Conservation (phyloP, 1,284 basidiomycete species). For the Pseudozyma pruni region DNA sequence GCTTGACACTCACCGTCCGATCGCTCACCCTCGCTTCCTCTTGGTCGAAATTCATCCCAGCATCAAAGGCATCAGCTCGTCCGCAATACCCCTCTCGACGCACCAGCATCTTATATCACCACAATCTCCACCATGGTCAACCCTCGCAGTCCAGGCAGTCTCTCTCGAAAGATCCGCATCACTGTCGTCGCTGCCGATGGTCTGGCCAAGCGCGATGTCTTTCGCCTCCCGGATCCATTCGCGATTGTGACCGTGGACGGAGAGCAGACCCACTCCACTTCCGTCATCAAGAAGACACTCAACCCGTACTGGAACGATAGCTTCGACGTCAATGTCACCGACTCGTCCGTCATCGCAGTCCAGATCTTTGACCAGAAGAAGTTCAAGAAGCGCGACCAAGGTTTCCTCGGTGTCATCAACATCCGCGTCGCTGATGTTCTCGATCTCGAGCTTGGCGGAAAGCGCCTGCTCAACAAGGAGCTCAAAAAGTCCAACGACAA, state of each 20-base stretch:
- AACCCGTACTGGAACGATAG: slow-evolving; percentile 68
- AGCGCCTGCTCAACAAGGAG: slow-evolving; percentile 74
- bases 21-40: too few relatives aligned
- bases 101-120: not conserved
- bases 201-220: slow-evolving; percentile 64
- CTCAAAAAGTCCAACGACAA: slow-evolving; percentile 68
- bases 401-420: slow-evolving; percentile 93
- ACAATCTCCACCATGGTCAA: slow-evolving; percentile 63
- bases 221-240: slow-evolving; percentile 89
- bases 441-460: slow-evolving; percentile 86
- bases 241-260: slow-evolving; percentile 94
- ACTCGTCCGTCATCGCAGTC: slow-evolving; percentile 88
- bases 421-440: slow-evolving; percentile 88
- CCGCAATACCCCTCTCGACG: not conserved
- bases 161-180: slow-evolving; percentile 63
- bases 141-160: slow-evolving; percentile 52
- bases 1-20: too few relatives aligned
- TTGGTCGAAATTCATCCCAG: too few relatives aligned
- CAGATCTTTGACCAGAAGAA: slow-evolving; percentile 98
- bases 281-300: slow-evolving; percentile 68
- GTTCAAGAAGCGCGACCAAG: slow-evolving; percentile 93
- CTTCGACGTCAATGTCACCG: slow-evolving; percentile 76
- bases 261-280: slow-evolving; percentile 91
- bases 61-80: too few relatives aligned
- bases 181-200: slow-evolving; percentile 67